Conservation (phyloP, 305 asterid genomes). For the Ruellia speciosa region DNA sequence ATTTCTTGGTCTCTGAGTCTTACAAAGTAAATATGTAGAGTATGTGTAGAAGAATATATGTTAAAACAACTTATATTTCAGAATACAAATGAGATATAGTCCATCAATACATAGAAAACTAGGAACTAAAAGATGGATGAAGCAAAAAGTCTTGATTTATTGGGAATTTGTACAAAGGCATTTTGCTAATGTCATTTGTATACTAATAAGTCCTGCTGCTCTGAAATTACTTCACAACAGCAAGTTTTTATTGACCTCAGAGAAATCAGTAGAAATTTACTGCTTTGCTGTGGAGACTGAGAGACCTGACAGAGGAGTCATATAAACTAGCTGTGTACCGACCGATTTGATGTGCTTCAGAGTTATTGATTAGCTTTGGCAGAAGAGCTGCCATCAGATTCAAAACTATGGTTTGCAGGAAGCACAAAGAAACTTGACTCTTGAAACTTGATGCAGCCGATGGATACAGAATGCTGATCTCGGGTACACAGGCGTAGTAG, state of each 20-base stretch:
- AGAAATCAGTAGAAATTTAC: not conserved
- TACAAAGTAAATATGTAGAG: too few species aligned
- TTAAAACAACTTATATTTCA: too few species aligned
- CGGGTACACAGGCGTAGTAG: too few species aligned
- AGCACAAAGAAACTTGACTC: not conserved
- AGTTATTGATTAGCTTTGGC: not conserved
- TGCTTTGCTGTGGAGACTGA: not conserved
- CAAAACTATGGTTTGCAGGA: not conserved
- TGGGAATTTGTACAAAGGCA: not conserved
- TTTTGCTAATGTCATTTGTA: not conserved
- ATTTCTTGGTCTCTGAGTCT: not conserved
- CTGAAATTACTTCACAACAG: not conserved
- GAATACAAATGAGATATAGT: not conserved
- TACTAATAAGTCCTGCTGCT: not conserved
- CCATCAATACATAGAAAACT: not conserved
- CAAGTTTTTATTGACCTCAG: too few species aligned
- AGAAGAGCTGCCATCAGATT: not conserved
- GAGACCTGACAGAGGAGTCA: too few species aligned
- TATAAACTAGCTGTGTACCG: too few species aligned
- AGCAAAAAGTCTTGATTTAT: not conserved
- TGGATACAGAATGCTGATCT: too few species aligned
- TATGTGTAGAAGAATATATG: too few species aligned
- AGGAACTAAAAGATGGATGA: slow-evolving; percentile 1
- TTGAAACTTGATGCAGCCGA: slow-evolving; percentile 8
- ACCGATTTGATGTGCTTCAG: too few species aligned